phyloP scores from a whole-genome alignment of 768 basidiomycete species.

The Suillus plorans region DNA sequence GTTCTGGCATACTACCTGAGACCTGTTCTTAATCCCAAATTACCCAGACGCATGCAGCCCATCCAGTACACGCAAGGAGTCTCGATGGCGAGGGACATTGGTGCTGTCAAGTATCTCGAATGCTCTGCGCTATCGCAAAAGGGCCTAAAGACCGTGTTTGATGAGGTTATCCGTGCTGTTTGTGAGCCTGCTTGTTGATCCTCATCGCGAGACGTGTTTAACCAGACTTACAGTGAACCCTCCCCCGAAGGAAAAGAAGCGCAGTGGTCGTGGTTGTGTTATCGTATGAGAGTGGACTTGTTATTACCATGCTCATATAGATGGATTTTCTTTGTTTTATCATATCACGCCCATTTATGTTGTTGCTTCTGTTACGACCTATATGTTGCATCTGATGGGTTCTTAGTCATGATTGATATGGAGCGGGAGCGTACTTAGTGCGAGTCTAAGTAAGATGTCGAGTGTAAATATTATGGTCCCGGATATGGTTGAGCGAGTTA shows the following conservation, averaged over 20 bases:
- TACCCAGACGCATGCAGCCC: slow-evolving; percentile 83
- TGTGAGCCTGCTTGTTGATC: slow-evolving; percentile 51
- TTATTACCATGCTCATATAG: slow-evolving; percentile 29
- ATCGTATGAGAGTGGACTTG: slow-evolving; percentile 55
- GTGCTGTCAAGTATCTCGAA: slow-evolving; percentile 94
- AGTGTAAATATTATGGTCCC: slow-evolving; percentile 4
- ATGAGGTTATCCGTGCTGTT: slow-evolving; percentile 97
- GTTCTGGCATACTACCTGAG: slow-evolving; percentile 19
- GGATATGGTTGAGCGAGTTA: not conserved
- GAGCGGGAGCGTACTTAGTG: slow-evolving; percentile 32
- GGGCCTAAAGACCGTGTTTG: slow-evolving; percentile 98
- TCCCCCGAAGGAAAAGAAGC: slow-evolving; percentile 57
- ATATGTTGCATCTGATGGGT: slow-evolving; percentile 43
- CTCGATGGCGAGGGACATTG: slow-evolving; percentile 89
- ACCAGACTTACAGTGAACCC: slow-evolving; percentile 62
- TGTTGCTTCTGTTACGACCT: slow-evolving; percentile 65
- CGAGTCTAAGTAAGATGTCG: slow-evolving; percentile 21
- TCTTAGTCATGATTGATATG: slow-evolving; percentile 13
- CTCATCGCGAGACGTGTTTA: slow-evolving; percentile 6
- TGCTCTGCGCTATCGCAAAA: slow-evolving; percentile 98
- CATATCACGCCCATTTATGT: slow-evolving; percentile 69
- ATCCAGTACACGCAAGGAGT: slow-evolving; percentile 92
- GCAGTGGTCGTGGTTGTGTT: slow-evolving; percentile 54
- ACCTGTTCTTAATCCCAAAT: slow-evolving; percentile 4
- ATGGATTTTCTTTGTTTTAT: slow-evolving; percentile 33